phyloP scores from a whole-genome alignment of 208 protist genomes.

The Crithidia brevicula region DNA sequence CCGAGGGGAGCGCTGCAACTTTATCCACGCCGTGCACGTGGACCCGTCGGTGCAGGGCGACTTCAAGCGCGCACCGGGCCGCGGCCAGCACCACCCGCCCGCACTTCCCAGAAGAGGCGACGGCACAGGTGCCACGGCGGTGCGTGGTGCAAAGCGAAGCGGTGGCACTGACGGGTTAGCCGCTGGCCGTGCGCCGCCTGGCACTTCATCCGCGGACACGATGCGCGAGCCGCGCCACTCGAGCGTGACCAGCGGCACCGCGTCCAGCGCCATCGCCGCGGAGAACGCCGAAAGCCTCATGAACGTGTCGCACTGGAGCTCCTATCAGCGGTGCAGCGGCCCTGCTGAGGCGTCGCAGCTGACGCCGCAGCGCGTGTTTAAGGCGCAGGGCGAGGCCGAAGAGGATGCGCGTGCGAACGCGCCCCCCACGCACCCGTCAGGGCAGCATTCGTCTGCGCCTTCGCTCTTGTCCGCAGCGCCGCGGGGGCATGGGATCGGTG shows the following conservation, averaged over 20 bases:
- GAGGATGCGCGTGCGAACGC: too few species aligned
- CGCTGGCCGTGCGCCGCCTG: background rate
- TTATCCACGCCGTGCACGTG: slow-evolving; percentile 79
- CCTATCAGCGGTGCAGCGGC: background rate
- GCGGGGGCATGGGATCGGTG: too few species aligned
- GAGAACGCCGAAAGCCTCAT: background rate
- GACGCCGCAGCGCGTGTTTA: background rate
- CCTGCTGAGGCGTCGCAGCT: background rate
- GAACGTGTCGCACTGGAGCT: background rate
- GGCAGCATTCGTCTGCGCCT: too few species aligned
- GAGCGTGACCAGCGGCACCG: background rate
- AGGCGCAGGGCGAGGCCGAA: too few species aligned
- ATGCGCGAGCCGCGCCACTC: too few species aligned
- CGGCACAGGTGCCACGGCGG: too few species aligned
- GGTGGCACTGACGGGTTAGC: too few species aligned
- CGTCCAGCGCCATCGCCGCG: background rate
- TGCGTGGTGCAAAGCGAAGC: too few species aligned
- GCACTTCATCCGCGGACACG: too few species aligned
- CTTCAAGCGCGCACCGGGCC: slow-evolving; percentile 56
- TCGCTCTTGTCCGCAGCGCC: too few species aligned
- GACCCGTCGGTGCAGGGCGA: slow-evolving; percentile 68
- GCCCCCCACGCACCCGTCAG: too few species aligned
- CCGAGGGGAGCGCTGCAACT: slow-evolving; percentile 71
- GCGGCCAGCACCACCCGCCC: slow-evolving; percentile 4
- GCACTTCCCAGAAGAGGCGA: background rate